Conservation (phyloP, 1,284 basidiomycete genomes). For the Grifola frondosa region DNA sequence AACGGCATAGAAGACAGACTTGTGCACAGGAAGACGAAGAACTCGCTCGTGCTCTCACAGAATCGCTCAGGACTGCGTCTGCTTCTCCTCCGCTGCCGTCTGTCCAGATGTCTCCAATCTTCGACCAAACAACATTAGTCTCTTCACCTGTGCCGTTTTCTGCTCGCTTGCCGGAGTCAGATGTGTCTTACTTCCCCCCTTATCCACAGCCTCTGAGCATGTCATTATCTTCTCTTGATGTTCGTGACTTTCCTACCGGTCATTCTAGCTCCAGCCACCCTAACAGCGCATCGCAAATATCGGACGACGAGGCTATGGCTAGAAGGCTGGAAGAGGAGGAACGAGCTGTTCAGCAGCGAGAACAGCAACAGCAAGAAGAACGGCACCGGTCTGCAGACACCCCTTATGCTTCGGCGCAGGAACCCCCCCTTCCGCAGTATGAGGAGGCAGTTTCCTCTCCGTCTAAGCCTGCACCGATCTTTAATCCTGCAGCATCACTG, state of each 20-base stretch:
- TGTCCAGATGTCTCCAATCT: slow-evolving; percentile 6
- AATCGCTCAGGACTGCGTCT: slow-evolving; percentile 46
- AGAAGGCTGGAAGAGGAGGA: slow-evolving; percentile 34
- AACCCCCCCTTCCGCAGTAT: slow-evolving; percentile 16
- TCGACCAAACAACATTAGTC: background rate
- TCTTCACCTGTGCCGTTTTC: too few species aligned
- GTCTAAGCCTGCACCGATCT: background rate
- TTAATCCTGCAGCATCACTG: too few species aligned
- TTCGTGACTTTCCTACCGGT: background rate
- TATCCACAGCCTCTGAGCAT: slow-evolving; percentile 12
- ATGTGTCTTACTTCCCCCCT: slow-evolving; percentile 14
- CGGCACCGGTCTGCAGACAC: background rate
- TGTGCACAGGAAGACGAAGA: slow-evolving; percentile 57
- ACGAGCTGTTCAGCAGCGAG: slow-evolving; percentile 12
- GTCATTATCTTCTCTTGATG: slow-evolving; percentile 4
- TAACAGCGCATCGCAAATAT: slow-evolving; percentile 24
- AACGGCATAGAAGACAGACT: slow-evolving; percentile 35
- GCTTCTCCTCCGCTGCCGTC: background rate
- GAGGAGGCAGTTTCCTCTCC: slow-evolving; percentile 13
- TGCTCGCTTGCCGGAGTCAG: too few species aligned
- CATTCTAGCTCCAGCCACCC: background rate
- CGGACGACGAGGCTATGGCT: slow-evolving; percentile 38
- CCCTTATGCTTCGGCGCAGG: background rate
- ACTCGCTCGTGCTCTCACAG: slow-evolving; percentile 60
- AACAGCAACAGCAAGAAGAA: background rate